phyloP scores from a whole-genome alignment of 768 basidiomycete species.

The Asterophora parasitica region DNA sequence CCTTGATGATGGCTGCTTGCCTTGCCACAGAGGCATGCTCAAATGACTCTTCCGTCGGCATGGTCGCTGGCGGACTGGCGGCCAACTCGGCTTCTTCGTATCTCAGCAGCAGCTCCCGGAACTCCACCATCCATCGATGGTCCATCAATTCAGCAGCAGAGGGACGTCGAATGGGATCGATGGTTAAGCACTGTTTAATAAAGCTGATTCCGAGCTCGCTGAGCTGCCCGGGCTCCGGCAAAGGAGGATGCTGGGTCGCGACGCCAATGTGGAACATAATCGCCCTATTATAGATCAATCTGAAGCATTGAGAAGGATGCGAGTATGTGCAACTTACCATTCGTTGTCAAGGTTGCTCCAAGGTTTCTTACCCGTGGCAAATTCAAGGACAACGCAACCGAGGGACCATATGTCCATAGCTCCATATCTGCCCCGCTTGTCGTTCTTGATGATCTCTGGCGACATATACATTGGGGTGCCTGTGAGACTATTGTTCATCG shows the following conservation, averaged over 20 bases:
- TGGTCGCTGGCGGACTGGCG: conserved; percentile 39
- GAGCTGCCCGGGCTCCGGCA: conserved; percentile 89
- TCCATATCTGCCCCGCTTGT: conserved; percentile 80
- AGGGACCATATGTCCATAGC: conserved; percentile 99
- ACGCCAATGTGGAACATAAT: conserved; percentile 99
- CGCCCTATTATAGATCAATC: conserved; percentile 55
- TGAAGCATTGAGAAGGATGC: background rate
- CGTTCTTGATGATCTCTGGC: conserved; percentile 96
- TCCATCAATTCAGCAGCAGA: conserved; percentile 80
- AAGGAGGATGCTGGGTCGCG: conserved; percentile 91
- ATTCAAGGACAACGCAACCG: conserved; percentile 96
- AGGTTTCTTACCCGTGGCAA: conserved; percentile 93
- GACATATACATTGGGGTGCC: conserved; percentile 99
- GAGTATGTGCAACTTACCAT: conserved; percentile 56
- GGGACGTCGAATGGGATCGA: conserved; percentile 81
- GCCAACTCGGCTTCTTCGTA: conserved; percentile 64
- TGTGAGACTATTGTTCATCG: conserved; percentile 81
- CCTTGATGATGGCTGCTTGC: conserved; percentile 52
- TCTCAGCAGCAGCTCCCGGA: conserved; percentile 63
- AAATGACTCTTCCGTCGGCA: conserved; percentile 44
- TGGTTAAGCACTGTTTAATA: conserved; percentile 85
- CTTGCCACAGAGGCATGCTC: conserved; percentile 50
- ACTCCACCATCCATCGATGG: conserved; percentile 87
- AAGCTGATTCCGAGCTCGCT: conserved; percentile 89
- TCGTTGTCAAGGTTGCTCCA: conserved; percentile 99